A percentile compares a stretch with the other conserved stretches of the same genome.
Evolutionary conservation across 495 filamentous ascomycete species (phyloP).

Genomic region (Sporormia fimetaria): DNA sequence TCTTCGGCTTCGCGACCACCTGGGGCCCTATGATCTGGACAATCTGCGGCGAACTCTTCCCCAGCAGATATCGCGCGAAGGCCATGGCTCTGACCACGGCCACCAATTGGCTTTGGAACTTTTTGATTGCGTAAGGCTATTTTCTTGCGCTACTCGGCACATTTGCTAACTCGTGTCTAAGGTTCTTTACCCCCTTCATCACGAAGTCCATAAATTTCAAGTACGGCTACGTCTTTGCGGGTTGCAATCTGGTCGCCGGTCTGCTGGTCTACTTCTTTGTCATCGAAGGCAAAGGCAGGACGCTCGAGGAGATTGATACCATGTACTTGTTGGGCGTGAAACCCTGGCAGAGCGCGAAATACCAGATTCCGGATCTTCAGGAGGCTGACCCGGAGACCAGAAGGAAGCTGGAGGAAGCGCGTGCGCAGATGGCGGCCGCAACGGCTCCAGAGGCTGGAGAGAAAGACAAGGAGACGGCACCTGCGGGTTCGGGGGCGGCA

Average conservation of each 20-base stretch:
- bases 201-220: conserved; percentile 61
- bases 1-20: conserved; percentile 19
- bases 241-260: conserved; percentile 52
- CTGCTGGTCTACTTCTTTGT: conserved; percentile 68
- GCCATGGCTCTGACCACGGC: conserved; percentile 69
- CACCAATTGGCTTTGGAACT: conserved; percentile 86
- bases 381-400: conserved; percentile 1
- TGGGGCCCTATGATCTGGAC: conserved; percentile 84
- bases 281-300: conserved; percentile 55
- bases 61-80: conserved; percentile 60
- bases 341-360: conserved; percentile 53
- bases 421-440: conserved; percentile 7
- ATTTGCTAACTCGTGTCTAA: too few relatives aligned
- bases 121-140: conserved; percentile 52
- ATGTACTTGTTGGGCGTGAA: conserved; percentile 66
- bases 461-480: too few relatives aligned
- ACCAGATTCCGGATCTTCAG: conserved; percentile 30
- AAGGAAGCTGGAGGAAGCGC: conserved; percentile 7
- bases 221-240: conserved; percentile 74
- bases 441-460: too few relatives aligned
- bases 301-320: conserved; percentile 71
- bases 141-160: too few relatives aligned
- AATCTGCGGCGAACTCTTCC: conserved; percentile 72
- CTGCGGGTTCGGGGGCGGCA: too few relatives aligned
- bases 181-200: too few relatives aligned